Evolutionary conservation across 495 filamentous ascomycete genomes (phyloP).

Genomic region (Trypethelium eluteriae): DNA sequence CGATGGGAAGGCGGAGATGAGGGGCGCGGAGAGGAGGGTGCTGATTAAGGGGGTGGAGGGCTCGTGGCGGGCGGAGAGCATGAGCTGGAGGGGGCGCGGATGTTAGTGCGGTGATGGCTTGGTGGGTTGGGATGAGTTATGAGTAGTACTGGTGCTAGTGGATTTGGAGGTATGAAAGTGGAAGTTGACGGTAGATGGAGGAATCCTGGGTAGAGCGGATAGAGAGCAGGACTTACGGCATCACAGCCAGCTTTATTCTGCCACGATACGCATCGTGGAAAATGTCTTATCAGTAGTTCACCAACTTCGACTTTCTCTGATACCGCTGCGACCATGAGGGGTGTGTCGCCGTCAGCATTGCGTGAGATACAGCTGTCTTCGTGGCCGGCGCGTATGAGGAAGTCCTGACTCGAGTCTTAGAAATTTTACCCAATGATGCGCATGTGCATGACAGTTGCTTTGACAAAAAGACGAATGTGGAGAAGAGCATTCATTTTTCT

Average conservation of each 20-base stretch:
- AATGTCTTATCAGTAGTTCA: conserved; percentile 48
- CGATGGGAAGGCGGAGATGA: conserved; percentile 11
- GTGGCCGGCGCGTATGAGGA: conserved; percentile 37
- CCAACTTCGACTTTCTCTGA: conserved; percentile 52
- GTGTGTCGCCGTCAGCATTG: conserved; percentile 66
- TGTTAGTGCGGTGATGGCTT: neutral
- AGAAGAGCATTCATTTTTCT: too few species aligned
- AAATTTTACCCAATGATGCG: neutral
- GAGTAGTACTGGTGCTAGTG: neutral
- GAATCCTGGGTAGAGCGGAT: neutral
- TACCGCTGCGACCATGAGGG: conserved; percentile 48
- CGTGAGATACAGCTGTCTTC: conserved; percentile 49
- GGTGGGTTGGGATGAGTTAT: too few species aligned
- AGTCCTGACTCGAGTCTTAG: conserved; percentile 41
- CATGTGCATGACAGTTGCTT: neutral
- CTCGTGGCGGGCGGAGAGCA: conserved; percentile 26
- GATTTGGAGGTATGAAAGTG: neutral
- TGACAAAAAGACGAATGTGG: too few species aligned
- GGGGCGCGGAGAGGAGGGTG: conserved; percentile 21
- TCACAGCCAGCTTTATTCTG: conserved; percentile 38
- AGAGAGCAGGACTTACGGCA: conserved; percentile 31
- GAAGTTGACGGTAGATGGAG: neutral
- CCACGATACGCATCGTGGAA: conserved; percentile 30
- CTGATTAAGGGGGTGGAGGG: conserved; percentile 25
- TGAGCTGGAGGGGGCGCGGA: conserved; percentile 19